These are phyloP conservation scores for Ophiosphaerella herpotricha DNA, from an alignment of 2,329 filamentous ascomycete species.

Conservation along the genomic window DNA sequence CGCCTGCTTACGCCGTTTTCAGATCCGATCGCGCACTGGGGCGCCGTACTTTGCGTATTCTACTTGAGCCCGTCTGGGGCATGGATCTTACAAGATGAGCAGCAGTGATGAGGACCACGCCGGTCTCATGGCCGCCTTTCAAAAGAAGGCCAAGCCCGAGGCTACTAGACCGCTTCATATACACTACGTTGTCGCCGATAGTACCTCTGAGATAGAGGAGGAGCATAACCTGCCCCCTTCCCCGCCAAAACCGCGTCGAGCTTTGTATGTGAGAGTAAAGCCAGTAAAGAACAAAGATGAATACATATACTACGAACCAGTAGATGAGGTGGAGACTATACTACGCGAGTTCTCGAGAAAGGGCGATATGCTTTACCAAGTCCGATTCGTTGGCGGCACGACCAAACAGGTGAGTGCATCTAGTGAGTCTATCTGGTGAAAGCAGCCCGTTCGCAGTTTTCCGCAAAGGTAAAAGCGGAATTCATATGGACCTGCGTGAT, in stretches of 20 bases:
- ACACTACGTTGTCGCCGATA: conserved; percentile 15
- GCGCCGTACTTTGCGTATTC: too few relatives aligned
- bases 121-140: conserved; percentile 36
- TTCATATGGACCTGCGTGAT: background rate
- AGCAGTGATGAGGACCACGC: conserved; percentile 29
- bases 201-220: conserved; percentile 14
- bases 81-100: conserved; percentile 21
- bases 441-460: background rate
- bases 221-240: background rate
- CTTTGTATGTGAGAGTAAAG: conserved; percentile 30
- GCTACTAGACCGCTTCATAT: background rate
- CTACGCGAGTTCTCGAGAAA: conserved; percentile 42
- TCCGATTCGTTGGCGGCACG: conserved; percentile 48
- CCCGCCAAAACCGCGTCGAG: conserved; percentile 12
- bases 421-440: conserved; percentile 42
- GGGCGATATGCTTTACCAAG: conserved; percentile 46
- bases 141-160: conserved; percentile 11
- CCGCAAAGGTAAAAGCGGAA: background rate
- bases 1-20: too few relatives aligned
- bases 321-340: conserved; percentile 46
- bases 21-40: too few relatives aligned
- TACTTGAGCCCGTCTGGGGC: background rate
- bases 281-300: conserved; percentile 34
- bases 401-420: conserved; percentile 48
- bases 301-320: conserved; percentile 40